Conservation (phyloP, 768 basidiomycete species). For the Naematelia encephala region DNA sequence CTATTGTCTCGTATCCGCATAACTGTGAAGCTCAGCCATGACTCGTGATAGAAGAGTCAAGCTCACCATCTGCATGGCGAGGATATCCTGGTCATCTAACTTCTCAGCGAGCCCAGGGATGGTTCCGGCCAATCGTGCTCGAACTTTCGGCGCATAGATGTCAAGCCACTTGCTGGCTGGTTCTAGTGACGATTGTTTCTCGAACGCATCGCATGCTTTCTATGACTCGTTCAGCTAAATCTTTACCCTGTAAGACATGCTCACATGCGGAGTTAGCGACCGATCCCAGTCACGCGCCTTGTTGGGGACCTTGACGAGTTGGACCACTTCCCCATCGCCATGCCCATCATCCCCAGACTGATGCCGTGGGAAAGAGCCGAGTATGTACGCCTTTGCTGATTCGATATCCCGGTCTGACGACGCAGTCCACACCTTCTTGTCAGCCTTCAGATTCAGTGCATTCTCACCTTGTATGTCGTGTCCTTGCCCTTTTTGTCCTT, state of each 20-base stretch:
- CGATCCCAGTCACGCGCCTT: slow-evolving; percentile 50
- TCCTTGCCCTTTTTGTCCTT: slow-evolving; percentile 19
- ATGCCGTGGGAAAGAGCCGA: slow-evolving; percentile 50
- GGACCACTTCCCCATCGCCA: slow-evolving; percentile 50
- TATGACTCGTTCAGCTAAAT: slow-evolving; percentile 11
- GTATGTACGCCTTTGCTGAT: slow-evolving; percentile 49
- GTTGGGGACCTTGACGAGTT: slow-evolving; percentile 52
- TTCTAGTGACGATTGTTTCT: slow-evolving; percentile 47
- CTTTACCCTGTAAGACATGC: slow-evolving; percentile 9
- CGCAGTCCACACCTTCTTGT: slow-evolving; percentile 50
- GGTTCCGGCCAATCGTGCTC: slow-evolving; percentile 17
- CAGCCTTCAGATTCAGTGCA: slow-evolving; percentile 1
- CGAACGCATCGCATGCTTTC: slow-evolving; percentile 53
- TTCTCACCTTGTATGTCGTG: slow-evolving; percentile 34
- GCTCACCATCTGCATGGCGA: slow-evolving; percentile 52
- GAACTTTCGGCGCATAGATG: slow-evolving; percentile 41
- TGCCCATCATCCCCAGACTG: slow-evolving; percentile 51
- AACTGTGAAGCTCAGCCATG: slow-evolving; percentile 26
- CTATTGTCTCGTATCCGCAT: slow-evolving; percentile 51
- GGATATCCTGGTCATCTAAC: slow-evolving; percentile 48
- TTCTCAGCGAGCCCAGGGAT: slow-evolving; percentile 29
- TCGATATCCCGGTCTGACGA: slow-evolving; percentile 49
- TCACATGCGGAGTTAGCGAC: slow-evolving; percentile 50
- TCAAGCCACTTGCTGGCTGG: slow-evolving; percentile 50
- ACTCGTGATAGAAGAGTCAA: not conserved